Percentiles rank a stretch among this genome's conserved stretches.
These are phyloP conservation scores for Oryza australiensis DNA, from an alignment of 176 grass and related monocot species.

Conservation along the genomic window DNA sequence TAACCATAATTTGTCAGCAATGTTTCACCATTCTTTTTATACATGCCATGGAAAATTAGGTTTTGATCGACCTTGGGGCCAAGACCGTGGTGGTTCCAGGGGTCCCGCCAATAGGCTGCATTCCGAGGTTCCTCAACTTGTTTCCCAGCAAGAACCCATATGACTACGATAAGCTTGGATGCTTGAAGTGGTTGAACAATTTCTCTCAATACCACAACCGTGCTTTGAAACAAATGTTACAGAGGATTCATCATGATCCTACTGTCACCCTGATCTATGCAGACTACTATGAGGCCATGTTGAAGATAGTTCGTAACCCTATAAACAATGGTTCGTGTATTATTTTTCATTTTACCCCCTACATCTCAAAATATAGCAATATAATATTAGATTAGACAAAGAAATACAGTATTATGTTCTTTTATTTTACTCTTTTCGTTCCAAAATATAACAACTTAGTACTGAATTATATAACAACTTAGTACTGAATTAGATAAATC, in stretches of 20 bases:
- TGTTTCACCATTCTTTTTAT: background rate
- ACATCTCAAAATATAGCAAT: too few relatives aligned
- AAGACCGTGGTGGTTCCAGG: slow-evolving; percentile 59
- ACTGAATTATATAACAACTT: too few relatives aligned
- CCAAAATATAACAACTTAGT: too few relatives aligned
- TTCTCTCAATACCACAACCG: slow-evolving; percentile 42
- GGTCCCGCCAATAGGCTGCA: slow-evolving; percentile 37
- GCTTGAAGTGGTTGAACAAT: slow-evolving; percentile 43
- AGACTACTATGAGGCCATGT: slow-evolving; percentile 33
- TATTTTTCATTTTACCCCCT: background rate
- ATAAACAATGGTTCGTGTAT: background rate
- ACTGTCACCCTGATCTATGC: slow-evolving; percentile 15
- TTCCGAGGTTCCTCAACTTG: slow-evolving; percentile 27
- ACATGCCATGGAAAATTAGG: background rate
- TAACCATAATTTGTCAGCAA: too few relatives aligned
- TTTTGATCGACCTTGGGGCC: slow-evolving; percentile 43
- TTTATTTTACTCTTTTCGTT: too few relatives aligned
- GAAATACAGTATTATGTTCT: too few relatives aligned
- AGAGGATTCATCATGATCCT: background rate
- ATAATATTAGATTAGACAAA: too few relatives aligned
- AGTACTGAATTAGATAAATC: too few relatives aligned
- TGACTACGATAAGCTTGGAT: slow-evolving; percentile 53
- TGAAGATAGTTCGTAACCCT: background rate
- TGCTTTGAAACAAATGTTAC: background rate
- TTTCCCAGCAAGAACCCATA: slow-evolving; percentile 19